Percentiles rank a stretch among this genome's conserved stretches.
Evolutionary conservation across 176 grass and related monocot species (phyloP).

Genomic region (Urochloa ruziziensis): DNA sequence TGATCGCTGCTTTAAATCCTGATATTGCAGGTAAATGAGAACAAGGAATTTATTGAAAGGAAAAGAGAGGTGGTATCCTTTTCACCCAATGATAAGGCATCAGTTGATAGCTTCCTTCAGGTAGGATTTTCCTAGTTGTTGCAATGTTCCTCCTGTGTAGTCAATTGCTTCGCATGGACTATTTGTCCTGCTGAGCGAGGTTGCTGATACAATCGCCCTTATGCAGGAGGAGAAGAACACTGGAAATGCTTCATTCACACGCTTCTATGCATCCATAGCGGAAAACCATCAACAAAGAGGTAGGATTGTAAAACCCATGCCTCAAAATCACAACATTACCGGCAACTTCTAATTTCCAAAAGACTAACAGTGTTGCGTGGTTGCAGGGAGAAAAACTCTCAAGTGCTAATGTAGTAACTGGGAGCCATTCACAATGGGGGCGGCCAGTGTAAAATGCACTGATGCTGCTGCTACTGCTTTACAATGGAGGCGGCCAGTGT

Average conservation of each 20-base stretch:
- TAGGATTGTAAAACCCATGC: background rate
- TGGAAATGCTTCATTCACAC: constrained; percentile 47
- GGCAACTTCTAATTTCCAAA: background rate
- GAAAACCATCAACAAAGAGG: constrained; percentile 45
- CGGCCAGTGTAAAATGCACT: background rate
- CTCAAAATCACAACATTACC: background rate
- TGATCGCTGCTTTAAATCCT: constrained; percentile 12
- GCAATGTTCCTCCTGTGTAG: background rate
- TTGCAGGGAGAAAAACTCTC: constrained; percentile 18
- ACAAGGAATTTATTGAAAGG: constrained; percentile 68
- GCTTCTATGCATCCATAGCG: constrained; percentile 49
- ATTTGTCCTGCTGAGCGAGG: background rate
- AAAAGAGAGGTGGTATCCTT: constrained; percentile 75
- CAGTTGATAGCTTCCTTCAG: constrained; percentile 72
- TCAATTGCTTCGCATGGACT: background rate
- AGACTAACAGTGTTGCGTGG: background rate
- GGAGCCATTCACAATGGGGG: background rate
- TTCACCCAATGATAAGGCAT: constrained; percentile 73
- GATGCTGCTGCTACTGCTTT: background rate
- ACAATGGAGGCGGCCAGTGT: background rate
- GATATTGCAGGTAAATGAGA: constrained; percentile 62
- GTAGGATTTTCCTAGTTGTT: constrained; percentile 25
- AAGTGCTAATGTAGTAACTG: background rate
- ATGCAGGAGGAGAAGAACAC: constrained; percentile 55
- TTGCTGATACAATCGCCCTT: constrained; percentile 16